Evolutionary conservation across 1,284 basidiomycete genomes (phyloP).

Genomic region (Rugiboletus extremiorientalis): DNA sequence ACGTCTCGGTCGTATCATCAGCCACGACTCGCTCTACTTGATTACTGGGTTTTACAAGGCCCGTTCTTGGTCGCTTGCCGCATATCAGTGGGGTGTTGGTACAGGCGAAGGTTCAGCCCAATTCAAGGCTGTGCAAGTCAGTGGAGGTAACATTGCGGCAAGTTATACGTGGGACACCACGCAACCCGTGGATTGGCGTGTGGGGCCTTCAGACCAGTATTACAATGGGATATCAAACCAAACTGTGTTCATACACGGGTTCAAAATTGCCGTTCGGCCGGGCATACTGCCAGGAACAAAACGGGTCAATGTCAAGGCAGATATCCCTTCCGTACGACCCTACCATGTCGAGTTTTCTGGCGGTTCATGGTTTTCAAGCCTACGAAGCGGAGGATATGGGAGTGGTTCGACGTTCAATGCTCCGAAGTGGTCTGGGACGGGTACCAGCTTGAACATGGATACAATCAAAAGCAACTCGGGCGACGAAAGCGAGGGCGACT

Average conservation of each 20-base stretch:
- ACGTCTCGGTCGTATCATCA: conserved; percentile 18
- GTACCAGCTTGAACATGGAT: neutral
- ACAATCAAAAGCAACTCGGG: neutral
- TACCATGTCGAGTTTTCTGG: neutral
- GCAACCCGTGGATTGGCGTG: conserved; percentile 12
- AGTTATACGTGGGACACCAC: conserved; percentile 22
- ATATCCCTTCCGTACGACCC: conserved; percentile 1
- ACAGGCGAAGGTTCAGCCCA: neutral
- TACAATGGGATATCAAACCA: conserved; percentile 18
- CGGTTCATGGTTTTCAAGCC: neutral
- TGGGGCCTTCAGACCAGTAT: conserved; percentile 15
- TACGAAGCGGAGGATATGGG: neutral
- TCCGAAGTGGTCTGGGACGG: neutral
- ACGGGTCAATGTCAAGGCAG: conserved; percentile 6
- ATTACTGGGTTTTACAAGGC: conserved; percentile 22
- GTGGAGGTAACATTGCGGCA: conserved; percentile 6
- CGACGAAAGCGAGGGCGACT: neutral
- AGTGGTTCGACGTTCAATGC: neutral
- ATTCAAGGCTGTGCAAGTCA: conserved; percentile 14
- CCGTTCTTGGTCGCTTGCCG: conserved; percentile 24
- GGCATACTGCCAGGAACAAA: too few species aligned
- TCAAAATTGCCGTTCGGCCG: too few species aligned
- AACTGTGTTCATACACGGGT: too few species aligned
- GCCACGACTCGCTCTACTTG: conserved; percentile 18
- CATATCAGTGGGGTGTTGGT: conserved; percentile 1